Evolutionary conservation across 108 stramenopile genomes (phyloP), one percentile per base, ranked within the genome.

Genomic region (Cylindrotheca closterium): DNA sequence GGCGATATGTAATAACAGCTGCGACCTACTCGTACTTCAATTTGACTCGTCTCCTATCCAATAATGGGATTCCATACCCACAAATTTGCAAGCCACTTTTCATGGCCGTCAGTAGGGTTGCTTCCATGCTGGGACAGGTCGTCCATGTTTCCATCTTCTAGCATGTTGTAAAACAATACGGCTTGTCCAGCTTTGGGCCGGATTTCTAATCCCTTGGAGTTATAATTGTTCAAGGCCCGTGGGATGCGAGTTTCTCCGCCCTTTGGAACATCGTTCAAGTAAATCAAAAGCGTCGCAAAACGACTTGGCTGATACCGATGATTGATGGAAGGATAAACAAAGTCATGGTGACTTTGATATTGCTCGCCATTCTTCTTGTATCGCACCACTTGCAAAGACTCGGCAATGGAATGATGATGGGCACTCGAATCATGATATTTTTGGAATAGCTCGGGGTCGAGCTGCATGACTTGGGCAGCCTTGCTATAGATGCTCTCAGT

Each of bases 141-240:
- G 53, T 97, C 96, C 50, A 94, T 75, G 58, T 97, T 97, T 7
- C 96, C 96, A 78, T 97, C 96, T 12, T 86, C 86, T 49, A 96
- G 62, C 47, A 93, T 74, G 60, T 86, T 90, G 74, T 95, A 96
- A 60, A 95, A 97, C 1, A 97, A 54, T 3, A 95, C 80, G 0
- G 96, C 92, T 30, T 70, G 88, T 25, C 94, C 94, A 15, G 67
- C 67, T 33, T 83, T 79, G 1, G 94, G 94, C 47, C 37, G 51
- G 30, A 95, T 72, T 29, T 84, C 85, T 34, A 97, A 55, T 5
- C 96, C 93, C 67, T 88, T 82, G 15, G 73, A 64, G 51, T 90
- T 85, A 51, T 51, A 63, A 31, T 85, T 68, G 48, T 85, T 85
- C 46, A 83, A 52, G 10, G 93, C 89, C 15, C 90, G 87, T 22